Evolutionary conservation across 192 early-diverging fungal species (phyloP).

Genomic region (Funneliformis geosporum): DNA sequence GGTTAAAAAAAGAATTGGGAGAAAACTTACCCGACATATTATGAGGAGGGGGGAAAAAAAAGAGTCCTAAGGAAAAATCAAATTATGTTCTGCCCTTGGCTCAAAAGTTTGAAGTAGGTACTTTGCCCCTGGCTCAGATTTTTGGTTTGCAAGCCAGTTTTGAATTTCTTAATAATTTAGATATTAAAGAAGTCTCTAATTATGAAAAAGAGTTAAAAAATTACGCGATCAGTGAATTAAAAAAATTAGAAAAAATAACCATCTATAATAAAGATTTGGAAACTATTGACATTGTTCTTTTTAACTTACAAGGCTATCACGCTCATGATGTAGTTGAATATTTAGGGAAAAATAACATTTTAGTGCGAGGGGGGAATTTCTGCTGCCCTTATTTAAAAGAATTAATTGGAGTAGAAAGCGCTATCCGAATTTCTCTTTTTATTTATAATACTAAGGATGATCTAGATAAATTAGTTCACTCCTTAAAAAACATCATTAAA

Average conservation of each 20-base stretch:
- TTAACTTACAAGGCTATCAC: slow-evolving; percentile 25
- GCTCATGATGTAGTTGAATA: slow-evolving; percentile 24
- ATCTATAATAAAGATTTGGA: slow-evolving; percentile 24
- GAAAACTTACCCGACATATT: slow-evolving; percentile 19
- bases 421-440: slow-evolving; percentile 16
- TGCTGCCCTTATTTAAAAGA: slow-evolving; percentile 25
- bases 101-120: slow-evolving; percentile 27
- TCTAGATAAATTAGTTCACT: slow-evolving; percentile 8
- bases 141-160: slow-evolving; percentile 19
- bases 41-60: slow-evolving; percentile 24
- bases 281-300: slow-evolving; percentile 21
- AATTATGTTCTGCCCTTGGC: neutral
- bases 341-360: slow-evolving; percentile 24
- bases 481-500: slow-evolving; percentile 17
- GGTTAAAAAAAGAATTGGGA: slow-evolving; percentile 15
- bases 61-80: neutral
- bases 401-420: slow-evolving; percentile 17
- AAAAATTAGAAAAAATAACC: slow-evolving; percentile 16
- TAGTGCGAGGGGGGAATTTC: slow-evolving; percentile 18
- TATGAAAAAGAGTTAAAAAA: slow-evolving; percentile 30
- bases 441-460: slow-evolving; percentile 23
- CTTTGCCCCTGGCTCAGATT: slow-evolving; percentile 16
- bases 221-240: neutral
- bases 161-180: slow-evolving; percentile 23
- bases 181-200: neutral